Conservation (phyloP, 129 eudicot genomes). For the Chrysanthemum makinoi region DNA sequence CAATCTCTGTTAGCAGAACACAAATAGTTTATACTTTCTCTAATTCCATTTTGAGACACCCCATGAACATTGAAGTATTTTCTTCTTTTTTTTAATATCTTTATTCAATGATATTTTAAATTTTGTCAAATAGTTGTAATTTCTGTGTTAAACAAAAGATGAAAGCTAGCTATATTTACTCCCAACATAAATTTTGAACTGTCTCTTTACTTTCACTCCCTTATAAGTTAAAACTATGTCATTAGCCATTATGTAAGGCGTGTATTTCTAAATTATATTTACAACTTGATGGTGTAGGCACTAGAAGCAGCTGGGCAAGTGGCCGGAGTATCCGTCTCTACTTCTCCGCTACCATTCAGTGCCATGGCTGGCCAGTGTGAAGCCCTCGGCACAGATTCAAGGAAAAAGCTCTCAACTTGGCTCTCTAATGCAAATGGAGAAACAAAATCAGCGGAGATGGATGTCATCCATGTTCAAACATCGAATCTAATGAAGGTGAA, state of each 20-base stretch:
- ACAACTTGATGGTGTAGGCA: constrained; percentile 50
- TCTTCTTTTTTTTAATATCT: background rate
- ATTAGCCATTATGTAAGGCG: background rate
- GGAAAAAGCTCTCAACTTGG: constrained; percentile 88
- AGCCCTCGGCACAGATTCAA: constrained; percentile 77
- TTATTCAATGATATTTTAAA: background rate
- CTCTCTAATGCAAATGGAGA: constrained; percentile 50
- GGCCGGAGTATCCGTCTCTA: constrained; percentile 89
- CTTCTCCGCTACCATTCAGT: constrained; percentile 92
- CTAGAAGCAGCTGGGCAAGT: constrained; percentile 99
- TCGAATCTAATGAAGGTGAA: constrained; percentile 47
- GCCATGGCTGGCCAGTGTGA: constrained; percentile 94
- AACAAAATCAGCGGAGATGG: constrained; percentile 27
- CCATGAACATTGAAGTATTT: background rate
- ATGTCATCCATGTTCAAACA: constrained; percentile 18
- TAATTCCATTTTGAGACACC: background rate
- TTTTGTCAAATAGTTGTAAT: background rate
- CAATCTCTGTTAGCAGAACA: background rate
- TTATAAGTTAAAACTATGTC: background rate
- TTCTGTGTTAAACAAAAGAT: background rate
- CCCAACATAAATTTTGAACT: background rate
- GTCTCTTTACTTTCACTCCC: background rate
- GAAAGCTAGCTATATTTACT: background rate
- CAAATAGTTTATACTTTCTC: background rate
- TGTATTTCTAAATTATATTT: background rate